Conservation (phyloP, 345 rosid species). For the Triadica sebifera region DNA sequence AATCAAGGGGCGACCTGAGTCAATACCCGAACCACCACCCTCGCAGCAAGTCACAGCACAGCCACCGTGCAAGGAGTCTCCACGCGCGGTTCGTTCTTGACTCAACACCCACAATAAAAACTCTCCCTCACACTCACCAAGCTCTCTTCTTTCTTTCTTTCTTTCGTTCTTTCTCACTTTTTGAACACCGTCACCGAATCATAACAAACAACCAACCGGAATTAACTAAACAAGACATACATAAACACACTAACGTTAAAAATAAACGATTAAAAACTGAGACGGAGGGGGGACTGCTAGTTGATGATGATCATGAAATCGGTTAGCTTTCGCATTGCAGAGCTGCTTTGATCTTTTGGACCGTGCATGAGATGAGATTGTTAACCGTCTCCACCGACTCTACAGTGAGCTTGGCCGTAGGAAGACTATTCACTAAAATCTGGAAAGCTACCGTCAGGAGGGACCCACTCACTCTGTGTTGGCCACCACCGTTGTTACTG, state of each 20-base stretch:
- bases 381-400: slow-evolving; percentile 98
- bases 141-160: not conserved
- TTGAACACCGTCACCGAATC: not conserved
- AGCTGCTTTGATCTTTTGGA: slow-evolving; percentile 87
- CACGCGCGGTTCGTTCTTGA: slow-evolving; percentile 99
- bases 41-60: slow-evolving; percentile 42
- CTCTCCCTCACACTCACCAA: not conserved
- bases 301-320: not conserved
- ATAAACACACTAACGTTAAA: not conserved
- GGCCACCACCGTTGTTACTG: slow-evolving; percentile 23
- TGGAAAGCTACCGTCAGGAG: slow-evolving; percentile 95
- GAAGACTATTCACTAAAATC: slow-evolving; percentile 86
- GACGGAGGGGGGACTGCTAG: too few relatives aligned
- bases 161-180: not conserved
- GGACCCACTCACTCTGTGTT: slow-evolving; percentile 68
- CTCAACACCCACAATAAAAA: slow-evolving; percentile 67
- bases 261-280: not conserved
- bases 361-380: slow-evolving; percentile 84
- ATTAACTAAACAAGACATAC: not conserved
- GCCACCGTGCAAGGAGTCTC: slow-evolving; percentile 53
- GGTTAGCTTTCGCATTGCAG: slow-evolving; percentile 66
- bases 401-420: slow-evolving; percentile 89
- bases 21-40: slow-evolving; percentile 99
- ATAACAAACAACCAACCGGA: not conserved
- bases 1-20: slow-evolving; percentile 67